These are phyloP conservation scores for Microcos paniculata DNA, from an alignment of 345 rosid genomes.

Conservation along the genomic window DNA sequence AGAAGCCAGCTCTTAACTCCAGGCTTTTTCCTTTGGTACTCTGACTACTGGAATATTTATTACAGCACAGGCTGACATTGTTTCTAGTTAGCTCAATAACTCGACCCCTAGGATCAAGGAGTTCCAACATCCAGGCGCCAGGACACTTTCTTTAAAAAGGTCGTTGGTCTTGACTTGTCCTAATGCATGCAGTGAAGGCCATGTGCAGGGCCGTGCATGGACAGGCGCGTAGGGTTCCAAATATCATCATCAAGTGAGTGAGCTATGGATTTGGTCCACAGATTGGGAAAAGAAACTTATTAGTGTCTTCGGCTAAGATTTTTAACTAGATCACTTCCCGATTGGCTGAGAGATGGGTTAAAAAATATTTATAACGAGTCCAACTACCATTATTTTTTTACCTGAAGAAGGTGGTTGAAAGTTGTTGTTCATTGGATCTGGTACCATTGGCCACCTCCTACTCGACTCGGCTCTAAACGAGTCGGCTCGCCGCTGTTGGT, in stretches of 20 bases:
- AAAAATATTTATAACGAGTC: not conserved
- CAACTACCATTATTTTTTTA: constrained; percentile 15
- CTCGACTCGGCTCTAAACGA: constrained; percentile 46
- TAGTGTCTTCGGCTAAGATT: not conserved
- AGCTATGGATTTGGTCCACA: not conserved
- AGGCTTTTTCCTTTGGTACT: not conserved
- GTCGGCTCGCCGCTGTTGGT: constrained; percentile 35
- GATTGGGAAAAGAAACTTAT: not conserved
- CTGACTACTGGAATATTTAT: not conserved
- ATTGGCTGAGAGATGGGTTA: not conserved
- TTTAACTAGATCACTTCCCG: not conserved
- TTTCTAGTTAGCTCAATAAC: not conserved
- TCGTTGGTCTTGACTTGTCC: no score
- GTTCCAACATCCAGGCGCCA: not conserved
- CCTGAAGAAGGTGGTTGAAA: constrained; percentile 42
- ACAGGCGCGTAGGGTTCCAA: not conserved
- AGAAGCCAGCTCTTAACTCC: not conserved
- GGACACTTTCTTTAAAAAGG: no score
- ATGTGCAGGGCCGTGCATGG: not conserved
- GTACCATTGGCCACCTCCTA: constrained; percentile 51
- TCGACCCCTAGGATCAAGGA: not conserved
- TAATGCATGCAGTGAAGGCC: not conserved
- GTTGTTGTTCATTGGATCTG: constrained; percentile 22
- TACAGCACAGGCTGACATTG: not conserved
- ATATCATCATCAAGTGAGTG: not conserved